phyloP scores from a whole-genome alignment of 2,329 filamentous ascomycete genomes.

The Botrytis hyacinthi region DNA sequence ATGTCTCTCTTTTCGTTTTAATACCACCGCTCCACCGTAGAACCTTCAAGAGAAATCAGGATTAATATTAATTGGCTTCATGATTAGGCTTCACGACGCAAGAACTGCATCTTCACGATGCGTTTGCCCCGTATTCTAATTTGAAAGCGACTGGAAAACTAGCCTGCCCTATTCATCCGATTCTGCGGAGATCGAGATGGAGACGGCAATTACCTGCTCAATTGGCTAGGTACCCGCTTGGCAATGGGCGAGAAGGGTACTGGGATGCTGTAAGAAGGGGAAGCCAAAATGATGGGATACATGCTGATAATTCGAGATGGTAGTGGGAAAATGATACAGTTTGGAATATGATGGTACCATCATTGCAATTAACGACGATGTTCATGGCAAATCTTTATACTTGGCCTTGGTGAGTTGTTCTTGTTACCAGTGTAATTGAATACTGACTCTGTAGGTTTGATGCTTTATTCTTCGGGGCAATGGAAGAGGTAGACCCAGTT shows the following conservation, averaged over 20 bases:
- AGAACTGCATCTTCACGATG: constrained; percentile 4
- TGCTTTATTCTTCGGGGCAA: constrained; percentile 6
- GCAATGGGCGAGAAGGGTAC: constrained; percentile 5
- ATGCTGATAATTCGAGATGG: not conserved
- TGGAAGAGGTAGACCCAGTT: not conserved
- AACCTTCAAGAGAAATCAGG: rapidly evolving
- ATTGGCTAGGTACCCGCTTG: constrained; percentile 10
- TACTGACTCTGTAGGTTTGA: constrained; percentile 10
- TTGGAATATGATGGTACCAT: constrained; percentile 11
- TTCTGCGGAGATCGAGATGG: constrained; percentile 11
- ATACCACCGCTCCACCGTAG: not conserved
- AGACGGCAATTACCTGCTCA: not conserved
- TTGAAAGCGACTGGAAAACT: not conserved
- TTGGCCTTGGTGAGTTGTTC: not conserved
- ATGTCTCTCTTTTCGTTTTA: not conserved
- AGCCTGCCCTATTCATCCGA: constrained; percentile 13
- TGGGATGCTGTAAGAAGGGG: constrained; percentile 12
- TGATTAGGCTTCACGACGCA: constrained; percentile 1
- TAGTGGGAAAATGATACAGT: constrained; percentile 12
- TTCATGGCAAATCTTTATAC: constrained; percentile 7
- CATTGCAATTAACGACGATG: not conserved
- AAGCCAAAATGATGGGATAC: rapidly evolving
- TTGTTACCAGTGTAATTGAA: too few species aligned
- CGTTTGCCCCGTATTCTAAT: constrained; percentile 2
- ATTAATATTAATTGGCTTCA: not conserved